Percentiles rank a stretch among this genome's conserved stretches.
These are phyloP conservation scores for sweet orange (Citrus sinensis) DNA, from an alignment of 345 rosid genomes.

Conservation along the genomic window DNA sequence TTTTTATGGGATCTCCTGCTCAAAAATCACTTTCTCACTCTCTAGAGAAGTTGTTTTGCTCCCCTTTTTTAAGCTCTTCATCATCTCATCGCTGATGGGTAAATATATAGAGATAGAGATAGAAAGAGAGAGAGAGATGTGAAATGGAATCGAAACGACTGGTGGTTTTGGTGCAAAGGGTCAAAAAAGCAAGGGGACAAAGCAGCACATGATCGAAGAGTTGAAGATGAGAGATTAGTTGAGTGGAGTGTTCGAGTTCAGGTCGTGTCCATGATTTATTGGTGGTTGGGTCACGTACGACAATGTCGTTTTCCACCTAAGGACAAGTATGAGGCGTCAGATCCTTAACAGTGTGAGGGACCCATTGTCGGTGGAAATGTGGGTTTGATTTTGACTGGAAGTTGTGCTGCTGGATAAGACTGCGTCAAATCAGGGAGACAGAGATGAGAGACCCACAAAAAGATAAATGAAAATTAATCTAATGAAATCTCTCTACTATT, in stretches of 20 bases:
- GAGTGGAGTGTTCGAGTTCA: background rate
- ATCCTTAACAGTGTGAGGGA: background rate
- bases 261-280: background rate
- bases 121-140: background rate
- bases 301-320: background rate
- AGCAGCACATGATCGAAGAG: background rate
- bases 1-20: background rate
- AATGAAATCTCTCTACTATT: too few species aligned
- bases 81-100: background rate
- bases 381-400: background rate
- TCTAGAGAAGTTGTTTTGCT: too few species aligned
- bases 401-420: background rate
- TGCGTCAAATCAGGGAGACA: slow-evolving; percentile 1
- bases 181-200: background rate
- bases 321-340: background rate
- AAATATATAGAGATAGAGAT: background rate
- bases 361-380: background rate
- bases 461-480: background rate
- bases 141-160: background rate
- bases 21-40: background rate
- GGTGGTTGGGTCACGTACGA: background rate
- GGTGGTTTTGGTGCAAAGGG: background rate
- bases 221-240: background rate
- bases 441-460: background rate
- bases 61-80: too few species aligned